Percentiles rank a stretch among this genome's conserved stretches.
phyloP scores from a whole-genome alignment of 805 yeast genomes.

The Cyberlindnera bimundalis region DNA sequence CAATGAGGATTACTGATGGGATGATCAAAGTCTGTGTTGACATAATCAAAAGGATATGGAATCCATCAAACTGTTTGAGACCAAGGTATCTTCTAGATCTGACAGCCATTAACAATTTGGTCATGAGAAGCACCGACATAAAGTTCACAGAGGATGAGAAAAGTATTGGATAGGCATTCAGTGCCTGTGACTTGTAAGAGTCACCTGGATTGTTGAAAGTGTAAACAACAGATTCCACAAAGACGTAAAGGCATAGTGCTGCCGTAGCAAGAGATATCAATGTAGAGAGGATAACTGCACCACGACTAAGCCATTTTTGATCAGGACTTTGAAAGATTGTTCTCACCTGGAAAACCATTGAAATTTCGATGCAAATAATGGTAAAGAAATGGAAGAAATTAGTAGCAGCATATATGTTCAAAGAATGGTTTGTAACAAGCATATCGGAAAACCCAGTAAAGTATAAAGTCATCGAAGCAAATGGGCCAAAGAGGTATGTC shows the following conservation, averaged over 20 bases:
- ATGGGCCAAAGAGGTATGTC: slow-evolving; percentile 50
- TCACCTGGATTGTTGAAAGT: slow-evolving; percentile 27
- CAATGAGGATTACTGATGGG: slow-evolving; percentile 67
- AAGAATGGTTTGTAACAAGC: slow-evolving; percentile 33
- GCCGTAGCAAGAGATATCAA: slow-evolving; percentile 51
- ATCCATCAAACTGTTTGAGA: slow-evolving; percentile 73
- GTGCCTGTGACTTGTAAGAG: slow-evolving; percentile 36
- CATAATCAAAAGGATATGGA: slow-evolving; percentile 80
- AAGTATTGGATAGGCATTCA: slow-evolving; percentile 53
- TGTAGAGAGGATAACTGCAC: slow-evolving; percentile 37
- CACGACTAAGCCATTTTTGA: slow-evolving; percentile 36
- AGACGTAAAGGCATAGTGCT: slow-evolving; percentile 55
- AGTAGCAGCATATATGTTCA: slow-evolving; percentile 55
- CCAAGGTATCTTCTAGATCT: slow-evolving; percentile 75
- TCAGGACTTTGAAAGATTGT: slow-evolving; percentile 65
- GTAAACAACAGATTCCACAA: slow-evolving; percentile 41
- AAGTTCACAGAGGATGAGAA: slow-evolving; percentile 67
- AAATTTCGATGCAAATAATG: slow-evolving; percentile 56
- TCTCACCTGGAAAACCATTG: slow-evolving; percentile 68
- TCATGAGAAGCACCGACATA: slow-evolving; percentile 54
- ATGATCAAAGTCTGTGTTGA: slow-evolving; percentile 74
- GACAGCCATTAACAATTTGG: slow-evolving; percentile 68
- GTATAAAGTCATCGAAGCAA: slow-evolving; percentile 42
- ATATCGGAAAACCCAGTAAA: slow-evolving; percentile 46
- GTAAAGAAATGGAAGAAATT: slow-evolving; percentile 58